A percentile compares a stretch with the other conserved stretches of the same genome.
phyloP scores from a whole-genome alignment of 1,284 basidiomycete species.

The Stygiomarasmius scandens region DNA sequence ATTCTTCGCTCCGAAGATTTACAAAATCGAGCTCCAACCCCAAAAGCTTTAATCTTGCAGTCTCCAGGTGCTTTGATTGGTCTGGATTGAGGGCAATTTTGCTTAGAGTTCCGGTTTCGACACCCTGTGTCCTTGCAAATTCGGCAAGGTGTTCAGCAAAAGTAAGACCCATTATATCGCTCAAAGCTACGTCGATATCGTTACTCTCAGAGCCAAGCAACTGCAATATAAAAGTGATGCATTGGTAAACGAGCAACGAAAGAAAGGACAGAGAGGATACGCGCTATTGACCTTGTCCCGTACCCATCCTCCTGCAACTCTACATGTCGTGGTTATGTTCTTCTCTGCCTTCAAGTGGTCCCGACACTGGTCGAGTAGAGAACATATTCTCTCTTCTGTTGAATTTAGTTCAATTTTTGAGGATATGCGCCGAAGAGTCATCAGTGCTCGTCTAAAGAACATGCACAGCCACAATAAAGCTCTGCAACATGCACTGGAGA shows the following conservation, averaged over 20 bases:
- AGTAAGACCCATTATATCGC: constrained; percentile 85
- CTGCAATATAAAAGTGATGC: constrained; percentile 49
- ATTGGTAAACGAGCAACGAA: constrained; percentile 5
- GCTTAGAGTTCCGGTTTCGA: constrained; percentile 65
- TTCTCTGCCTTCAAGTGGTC: constrained; percentile 52
- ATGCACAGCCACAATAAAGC: not conserved
- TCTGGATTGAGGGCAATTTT: constrained; percentile 95
- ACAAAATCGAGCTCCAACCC: constrained; percentile 93
- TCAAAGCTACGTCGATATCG: constrained; percentile 94
- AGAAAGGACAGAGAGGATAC: constrained; percentile 21
- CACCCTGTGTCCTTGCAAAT: constrained; percentile 60
- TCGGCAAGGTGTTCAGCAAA: constrained; percentile 85
- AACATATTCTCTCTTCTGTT: constrained; percentile 60
- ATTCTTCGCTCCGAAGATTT: constrained; percentile 92
- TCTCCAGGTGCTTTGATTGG: constrained; percentile 98
- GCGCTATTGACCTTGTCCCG: constrained; percentile 81
- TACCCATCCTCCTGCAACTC: constrained; percentile 96
- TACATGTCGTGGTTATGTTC: constrained; percentile 65
- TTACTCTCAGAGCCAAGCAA: constrained; percentile 83
- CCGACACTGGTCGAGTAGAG: constrained; percentile 71
- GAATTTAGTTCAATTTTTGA: constrained; percentile 51
- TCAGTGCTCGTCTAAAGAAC: not conserved
- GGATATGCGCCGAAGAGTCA: not conserved
- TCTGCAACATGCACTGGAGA: not conserved
- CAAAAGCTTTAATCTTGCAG: constrained; percentile 86